Evolutionary conservation across 768 basidiomycete genomes (phyloP), one percentile per base, ranked within the genome.

Genomic region (Lepiota venenata): DNA sequence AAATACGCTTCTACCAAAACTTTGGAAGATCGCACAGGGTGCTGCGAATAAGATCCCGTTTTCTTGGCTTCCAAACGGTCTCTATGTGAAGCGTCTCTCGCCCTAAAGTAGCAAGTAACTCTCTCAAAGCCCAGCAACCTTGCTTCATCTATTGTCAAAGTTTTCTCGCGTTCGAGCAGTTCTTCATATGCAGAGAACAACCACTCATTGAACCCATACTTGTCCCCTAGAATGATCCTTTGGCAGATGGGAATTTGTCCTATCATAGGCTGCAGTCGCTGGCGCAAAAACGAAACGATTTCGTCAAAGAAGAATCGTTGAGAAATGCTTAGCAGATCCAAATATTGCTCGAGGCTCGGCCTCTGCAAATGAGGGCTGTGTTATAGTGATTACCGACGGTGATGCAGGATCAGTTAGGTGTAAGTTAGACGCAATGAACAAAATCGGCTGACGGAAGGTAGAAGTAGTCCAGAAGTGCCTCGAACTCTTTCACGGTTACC

Each of bases 141-240:
- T 57, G 57, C 62, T 40, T 65, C 64, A 9, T 52, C 49, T 15
- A 66, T 62, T 16, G 58, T 62, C 36, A 78, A 64, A 18, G 72
- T 64, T 20, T 71, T 61, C 0, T 37, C 36, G 11, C 76, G 66
- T 47, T 59, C 50, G 57, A 74, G 74, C 11, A 78, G 59, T n/a
- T 65, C 65, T 27, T 61, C 61, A 56, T 75, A 75, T 14, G 76
- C 71, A 1, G 70, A 65, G 15, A 60, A 51, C 16, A 73, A 66
- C 77, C 77, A 79, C 36, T 65, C 57, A 12, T 62, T 62, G n/a
- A 78, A 63, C 44, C 69, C 64, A 55, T 71, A 69, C 56, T 70
- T 69, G 32, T 63, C 60, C 4, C 75, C 75, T n/a, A 79, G 69
- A n/a, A 61, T 61, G 20, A 78, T 65, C 47, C 65, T 64, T 21